A percentile compares a stretch with the other conserved stretches of the same genome.
Conservation (phyloP, 441 rosid species). For the Kokia cookei region DNA sequence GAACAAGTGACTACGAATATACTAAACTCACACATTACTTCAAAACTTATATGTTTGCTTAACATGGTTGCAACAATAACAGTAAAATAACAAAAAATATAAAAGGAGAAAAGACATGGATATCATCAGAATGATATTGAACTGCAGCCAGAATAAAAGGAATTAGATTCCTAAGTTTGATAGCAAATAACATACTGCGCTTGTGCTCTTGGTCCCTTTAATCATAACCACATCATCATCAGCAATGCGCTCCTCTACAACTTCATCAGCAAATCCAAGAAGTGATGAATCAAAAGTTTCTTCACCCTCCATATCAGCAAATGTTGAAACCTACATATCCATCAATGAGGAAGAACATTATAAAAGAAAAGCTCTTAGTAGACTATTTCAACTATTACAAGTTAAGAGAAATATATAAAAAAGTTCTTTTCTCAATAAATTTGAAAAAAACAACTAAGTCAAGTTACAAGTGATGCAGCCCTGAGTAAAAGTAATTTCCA, state of each 20-base stretch:
- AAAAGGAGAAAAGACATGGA: not conserved
- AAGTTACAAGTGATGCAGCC: not conserved
- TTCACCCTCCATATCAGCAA: conserved; percentile 99
- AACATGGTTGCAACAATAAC: not conserved
- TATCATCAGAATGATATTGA: not conserved
- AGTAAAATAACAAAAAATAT: not conserved
- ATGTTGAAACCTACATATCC: conserved; percentile 78
- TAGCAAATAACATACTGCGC: conserved; percentile 53
- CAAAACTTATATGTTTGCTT: not conserved
- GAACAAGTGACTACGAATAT: not conserved
- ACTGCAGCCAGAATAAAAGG: not conserved
- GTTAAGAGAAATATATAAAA: not conserved
- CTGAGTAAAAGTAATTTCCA: not conserved
- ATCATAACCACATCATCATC: conserved; percentile 92
- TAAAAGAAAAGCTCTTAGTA: not conserved
- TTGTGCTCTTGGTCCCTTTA: conserved; percentile 86
- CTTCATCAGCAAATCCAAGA: conserved; percentile 86
- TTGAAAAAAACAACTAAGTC: not conserved
- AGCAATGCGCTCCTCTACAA: conserved; percentile 92
- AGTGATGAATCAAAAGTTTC: conserved; percentile 90
- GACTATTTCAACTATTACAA: not conserved
- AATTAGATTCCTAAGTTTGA: not conserved
- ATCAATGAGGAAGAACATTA: conserved; percentile 1
- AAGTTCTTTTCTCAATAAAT: not conserved
- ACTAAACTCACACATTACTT: not conserved